A percentile compares a stretch with the other conserved stretches of the same genome.
These are phyloP conservation scores for Alternaria tenuissima DNA, from an alignment of 2,329 filamentous ascomycete species.

Conservation along the genomic window DNA sequence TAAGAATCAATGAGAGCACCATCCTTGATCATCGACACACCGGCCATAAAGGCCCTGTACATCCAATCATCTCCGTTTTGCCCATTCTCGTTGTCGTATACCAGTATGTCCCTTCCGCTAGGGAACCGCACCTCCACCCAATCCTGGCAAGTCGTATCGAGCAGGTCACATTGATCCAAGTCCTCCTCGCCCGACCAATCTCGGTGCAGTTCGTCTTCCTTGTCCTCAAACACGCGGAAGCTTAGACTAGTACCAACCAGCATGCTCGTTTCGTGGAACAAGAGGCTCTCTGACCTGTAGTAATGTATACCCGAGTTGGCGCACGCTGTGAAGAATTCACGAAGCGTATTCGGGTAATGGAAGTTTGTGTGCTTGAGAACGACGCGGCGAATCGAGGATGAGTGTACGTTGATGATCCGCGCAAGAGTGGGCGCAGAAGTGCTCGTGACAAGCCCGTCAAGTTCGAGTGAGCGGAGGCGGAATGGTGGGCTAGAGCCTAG, in stretches of 20 bases:
- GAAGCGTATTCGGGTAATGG: constrained; percentile 10
- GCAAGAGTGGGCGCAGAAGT: constrained; percentile 10
- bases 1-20: not conserved
- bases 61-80: not conserved
- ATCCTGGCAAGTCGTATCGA: not conserved
- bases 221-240: not conserved
- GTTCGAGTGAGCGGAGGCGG: constrained; percentile 9
- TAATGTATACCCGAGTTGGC: constrained; percentile 6
- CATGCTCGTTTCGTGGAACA: not conserved
- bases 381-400: constrained; percentile 2
- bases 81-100: not conserved
- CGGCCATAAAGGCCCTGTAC: not conserved
- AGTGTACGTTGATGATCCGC: constrained; percentile 8
- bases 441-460: constrained; percentile 15
- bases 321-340: constrained; percentile 8
- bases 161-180: not conserved
- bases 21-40: not conserved
- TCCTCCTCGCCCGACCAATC: too few species aligned
- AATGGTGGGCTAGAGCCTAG: constrained; percentile 10
- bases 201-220: not conserved
- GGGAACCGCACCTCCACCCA: constrained; percentile 9
- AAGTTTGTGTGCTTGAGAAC: constrained; percentile 12
- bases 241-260: not conserved
- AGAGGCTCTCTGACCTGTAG: not conserved
- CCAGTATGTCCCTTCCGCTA: not conserved